phyloP scores from a whole-genome alignment of 257 asterid genomes.

The Solanum dulcamara region DNA sequence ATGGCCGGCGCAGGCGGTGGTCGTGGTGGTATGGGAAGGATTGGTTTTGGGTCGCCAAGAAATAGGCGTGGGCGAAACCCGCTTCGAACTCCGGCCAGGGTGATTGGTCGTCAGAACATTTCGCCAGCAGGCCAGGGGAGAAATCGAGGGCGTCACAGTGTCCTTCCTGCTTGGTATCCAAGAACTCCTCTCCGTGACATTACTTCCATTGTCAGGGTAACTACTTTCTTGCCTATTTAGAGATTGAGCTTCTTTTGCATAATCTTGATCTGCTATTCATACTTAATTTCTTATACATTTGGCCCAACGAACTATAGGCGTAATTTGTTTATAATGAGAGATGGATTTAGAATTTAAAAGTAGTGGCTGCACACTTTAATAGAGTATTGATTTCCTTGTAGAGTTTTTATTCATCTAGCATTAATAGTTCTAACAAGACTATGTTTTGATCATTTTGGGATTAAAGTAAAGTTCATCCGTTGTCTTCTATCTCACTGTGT shows the following conservation, averaged over 20 bases:
- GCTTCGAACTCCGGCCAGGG: constrained; percentile 21
- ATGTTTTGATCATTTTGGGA: not conserved
- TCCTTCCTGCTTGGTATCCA: constrained; percentile 65
- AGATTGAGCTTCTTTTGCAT: not conserved
- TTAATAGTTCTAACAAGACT: not conserved
- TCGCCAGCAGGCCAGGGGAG: constrained; percentile 21
- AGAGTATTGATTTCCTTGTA: not conserved
- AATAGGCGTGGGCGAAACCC: not conserved
- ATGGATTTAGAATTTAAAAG: not conserved
- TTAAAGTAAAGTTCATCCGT: not conserved
- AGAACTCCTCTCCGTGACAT: constrained; percentile 56
- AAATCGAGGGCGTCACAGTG: constrained; percentile 30
- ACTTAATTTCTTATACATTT: not conserved
- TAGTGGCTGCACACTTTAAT: not conserved
- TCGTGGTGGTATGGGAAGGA: not conserved
- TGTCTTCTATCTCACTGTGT: not conserved
- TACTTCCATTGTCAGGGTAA: constrained; percentile 55
- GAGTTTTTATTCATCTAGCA: not conserved
- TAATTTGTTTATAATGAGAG: not conserved
- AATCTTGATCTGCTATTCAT: not conserved
- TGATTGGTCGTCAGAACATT: constrained; percentile 27
- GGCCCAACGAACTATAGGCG: not conserved
- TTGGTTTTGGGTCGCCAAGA: not conserved
- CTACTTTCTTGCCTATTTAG: not conserved
- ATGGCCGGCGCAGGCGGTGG: not conserved